Conservation (phyloP, 2,329 filamentous ascomycete genomes). For the Trichothecium roseum region DNA sequence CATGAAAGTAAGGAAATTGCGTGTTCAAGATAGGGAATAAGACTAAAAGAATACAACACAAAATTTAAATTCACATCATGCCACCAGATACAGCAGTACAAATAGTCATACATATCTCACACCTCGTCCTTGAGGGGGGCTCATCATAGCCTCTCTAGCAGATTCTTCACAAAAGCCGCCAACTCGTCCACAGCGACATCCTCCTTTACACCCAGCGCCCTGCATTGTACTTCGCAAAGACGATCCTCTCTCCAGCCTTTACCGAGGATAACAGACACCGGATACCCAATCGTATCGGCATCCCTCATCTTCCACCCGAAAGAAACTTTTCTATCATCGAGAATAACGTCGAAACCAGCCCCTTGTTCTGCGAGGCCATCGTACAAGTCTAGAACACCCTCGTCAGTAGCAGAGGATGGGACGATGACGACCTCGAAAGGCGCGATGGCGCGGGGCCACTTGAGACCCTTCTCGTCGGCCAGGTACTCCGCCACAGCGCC, state of each 20-base stretch:
- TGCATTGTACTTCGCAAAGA: conserved; percentile 70
- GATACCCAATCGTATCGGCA: conserved; percentile 83
- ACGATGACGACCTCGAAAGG: conserved; percentile 72
- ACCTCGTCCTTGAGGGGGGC: too few relatives aligned
- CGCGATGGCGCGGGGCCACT: conserved; percentile 80
- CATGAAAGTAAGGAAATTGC: too few relatives aligned
- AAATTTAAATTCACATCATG: too few relatives aligned
- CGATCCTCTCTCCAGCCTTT: conserved; percentile 50
- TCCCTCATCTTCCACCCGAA: conserved; percentile 84
- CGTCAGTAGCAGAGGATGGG: conserved; percentile 31
- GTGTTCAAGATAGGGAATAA: too few relatives aligned
- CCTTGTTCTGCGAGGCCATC: conserved; percentile 36
- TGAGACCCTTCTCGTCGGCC: conserved; percentile 62
- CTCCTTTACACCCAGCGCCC: conserved; percentile 52
- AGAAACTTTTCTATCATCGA: conserved; percentile 62
- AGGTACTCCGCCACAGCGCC: conserved; percentile 73
- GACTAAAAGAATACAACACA: too few relatives aligned
- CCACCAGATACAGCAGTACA: too few relatives aligned
- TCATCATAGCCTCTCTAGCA: conserved; percentile 39
- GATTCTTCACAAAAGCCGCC: conserved; percentile 19
- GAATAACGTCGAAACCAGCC: conserved; percentile 46
- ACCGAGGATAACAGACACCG: conserved; percentile 71
- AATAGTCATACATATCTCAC: too few relatives aligned
- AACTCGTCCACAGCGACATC: conserved; percentile 43
- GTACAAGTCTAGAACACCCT: conserved; percentile 49